Evolutionary conservation across 768 basidiomycete species (phyloP), one percentile per base, ranked within the genome.

Genomic region (Dacryopinax spathularia): DNA sequence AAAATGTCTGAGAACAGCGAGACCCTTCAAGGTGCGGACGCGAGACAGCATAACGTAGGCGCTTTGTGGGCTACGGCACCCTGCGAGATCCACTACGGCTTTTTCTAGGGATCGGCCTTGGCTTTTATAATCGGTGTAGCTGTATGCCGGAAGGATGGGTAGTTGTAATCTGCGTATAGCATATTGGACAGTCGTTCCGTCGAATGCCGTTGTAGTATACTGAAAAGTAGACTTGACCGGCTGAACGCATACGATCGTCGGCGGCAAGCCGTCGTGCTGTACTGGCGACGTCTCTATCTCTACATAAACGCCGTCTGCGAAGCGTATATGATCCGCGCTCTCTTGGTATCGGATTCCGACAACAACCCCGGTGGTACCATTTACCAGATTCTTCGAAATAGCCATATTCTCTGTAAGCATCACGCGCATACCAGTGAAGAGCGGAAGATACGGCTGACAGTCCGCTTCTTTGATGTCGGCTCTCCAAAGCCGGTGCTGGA

Each of bases 31-130:
- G 1, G 60, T 63, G 20, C 63, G 68, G 0, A 72, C 70, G 20
- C 72, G n/a, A 1, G 73, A 73, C 1, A 73, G 62, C 72, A 73
- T 73, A 1, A 73, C 73, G 60, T 73, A 73, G 0, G 69, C 66
- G 1, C 70, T 67, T 63, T 72, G 70, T 7, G 61, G 44, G 4
- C 43, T 60, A 20, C 59, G 36, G 1, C 67, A 68, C 12, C 67
- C 66, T 0, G 48, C 39, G 1, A 73, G 61, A 62, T 74, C 73
- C 0, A 73, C 70, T 3, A 73, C 67, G 2, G 66, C 70, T 1
- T 41, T 44, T 0, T 68, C 39, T 18, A 74, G 59, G 1, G 72
- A 68, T 1, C 70, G 63, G 0, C 73, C 72, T 48, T 73, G 73
- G 20, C 63, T 66, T 31, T 73, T 73, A 67, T 70, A 70, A 34